phyloP scores from a whole-genome alignment of 78 protist species.

The Emiliania huxleyi region DNA sequence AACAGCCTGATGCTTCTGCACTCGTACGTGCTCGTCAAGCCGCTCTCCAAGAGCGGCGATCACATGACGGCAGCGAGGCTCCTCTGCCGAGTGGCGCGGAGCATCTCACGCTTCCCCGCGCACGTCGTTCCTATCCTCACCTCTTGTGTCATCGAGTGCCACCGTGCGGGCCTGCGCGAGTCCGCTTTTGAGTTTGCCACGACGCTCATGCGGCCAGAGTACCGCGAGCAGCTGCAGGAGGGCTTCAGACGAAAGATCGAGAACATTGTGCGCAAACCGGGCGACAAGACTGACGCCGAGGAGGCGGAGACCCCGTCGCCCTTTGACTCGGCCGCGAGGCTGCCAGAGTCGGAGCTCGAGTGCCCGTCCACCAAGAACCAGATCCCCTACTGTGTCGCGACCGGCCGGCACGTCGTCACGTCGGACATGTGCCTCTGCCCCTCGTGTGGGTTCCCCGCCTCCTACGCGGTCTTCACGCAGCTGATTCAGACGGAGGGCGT shows the following conservation, averaged over 20 bases:
- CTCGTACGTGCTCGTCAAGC: constrained; percentile 66
- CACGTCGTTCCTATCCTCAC: constrained; percentile 74
- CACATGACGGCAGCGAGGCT: constrained; percentile 70
- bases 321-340: not conserved
- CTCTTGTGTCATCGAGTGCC: constrained; percentile 76
- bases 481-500: not conserved
- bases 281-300: constrained; percentile 25
- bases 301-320: constrained; percentile 19
- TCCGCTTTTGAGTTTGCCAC: constrained; percentile 73
- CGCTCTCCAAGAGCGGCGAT: constrained; percentile 3
- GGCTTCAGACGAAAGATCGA: constrained; percentile 68
- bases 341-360: constrained; percentile 48
- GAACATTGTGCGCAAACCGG: constrained; percentile 67
- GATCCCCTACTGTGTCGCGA: constrained; percentile 73
- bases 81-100: constrained; percentile 72
- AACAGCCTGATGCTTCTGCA: constrained; percentile 61
- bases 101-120: constrained; percentile 74
- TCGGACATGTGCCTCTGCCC: constrained; percentile 62
- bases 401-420: constrained; percentile 60
- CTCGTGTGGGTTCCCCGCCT: constrained; percentile 65
- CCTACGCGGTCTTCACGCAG: not conserved
- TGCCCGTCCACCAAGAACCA: constrained; percentile 54
- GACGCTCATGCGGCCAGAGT: constrained; percentile 69
- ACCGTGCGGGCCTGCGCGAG: constrained; percentile 13
- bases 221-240: constrained; percentile 37